Evolutionary conservation across 176 grass and related monocot species (phyloP).

Genomic region (Rhynchospora pubera): DNA sequence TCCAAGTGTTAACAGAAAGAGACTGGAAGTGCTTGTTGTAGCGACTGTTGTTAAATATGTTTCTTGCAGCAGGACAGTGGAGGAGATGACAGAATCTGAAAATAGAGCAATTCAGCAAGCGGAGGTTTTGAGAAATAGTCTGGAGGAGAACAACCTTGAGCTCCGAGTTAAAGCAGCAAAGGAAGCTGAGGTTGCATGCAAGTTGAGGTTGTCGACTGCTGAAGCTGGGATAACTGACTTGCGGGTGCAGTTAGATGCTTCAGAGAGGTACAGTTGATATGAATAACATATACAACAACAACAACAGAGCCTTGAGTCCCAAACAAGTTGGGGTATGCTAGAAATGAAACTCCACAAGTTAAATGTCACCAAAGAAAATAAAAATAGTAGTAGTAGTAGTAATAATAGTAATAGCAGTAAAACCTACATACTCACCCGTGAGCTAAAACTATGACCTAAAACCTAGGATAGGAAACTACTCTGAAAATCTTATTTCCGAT

Average conservation of each 20-base stretch:
- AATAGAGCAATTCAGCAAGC: slow-evolving; percentile 54
- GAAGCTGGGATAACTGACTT: slow-evolving; percentile 69
- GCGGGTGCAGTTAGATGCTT: slow-evolving; percentile 60
- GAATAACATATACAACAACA: not conserved
- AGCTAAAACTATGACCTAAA: too few relatives aligned
- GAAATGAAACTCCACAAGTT: too few relatives aligned
- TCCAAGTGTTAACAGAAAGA: not conserved
- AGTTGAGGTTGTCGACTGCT: slow-evolving; percentile 78
- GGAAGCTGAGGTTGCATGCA: slow-evolving; percentile 90
- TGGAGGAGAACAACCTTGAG: slow-evolving; percentile 79
- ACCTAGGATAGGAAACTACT: too few relatives aligned
- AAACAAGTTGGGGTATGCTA: too few relatives aligned
- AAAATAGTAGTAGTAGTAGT: too few relatives aligned
- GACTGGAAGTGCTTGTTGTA: not conserved
- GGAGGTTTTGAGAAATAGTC: slow-evolving; percentile 54
- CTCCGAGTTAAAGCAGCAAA: slow-evolving; percentile 96
- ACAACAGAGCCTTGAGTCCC: too few relatives aligned
- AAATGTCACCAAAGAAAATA: too few relatives aligned
- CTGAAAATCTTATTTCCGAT: too few relatives aligned
- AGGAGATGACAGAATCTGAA: slow-evolving; percentile 91
- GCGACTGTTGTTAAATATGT: slow-evolving; percentile 15
- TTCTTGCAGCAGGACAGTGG: slow-evolving; percentile 43
- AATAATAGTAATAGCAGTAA: too few relatives aligned
- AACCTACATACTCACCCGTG: too few relatives aligned
- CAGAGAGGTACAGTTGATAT: slow-evolving; percentile 54